Evolutionary conservation across 140 eudicot genomes (phyloP), one percentile per base, ranked within the genome.

Genomic region (Anethum foeniculum): DNA sequence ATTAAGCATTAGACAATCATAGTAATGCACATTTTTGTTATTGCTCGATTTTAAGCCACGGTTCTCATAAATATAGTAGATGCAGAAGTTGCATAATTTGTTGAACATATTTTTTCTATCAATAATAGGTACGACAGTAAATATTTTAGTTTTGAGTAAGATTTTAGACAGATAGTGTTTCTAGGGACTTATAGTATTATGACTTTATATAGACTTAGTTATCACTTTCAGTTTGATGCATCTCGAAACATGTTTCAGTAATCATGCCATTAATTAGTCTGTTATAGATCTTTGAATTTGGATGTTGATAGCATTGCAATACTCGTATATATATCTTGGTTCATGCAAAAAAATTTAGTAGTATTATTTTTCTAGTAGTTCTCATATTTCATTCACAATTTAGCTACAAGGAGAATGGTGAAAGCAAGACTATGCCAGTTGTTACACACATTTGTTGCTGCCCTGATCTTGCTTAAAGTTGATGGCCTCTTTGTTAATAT

Each of bases 401-500:
- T 75, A 46, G 65, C 23, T 48, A 28, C 43, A 21, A 47, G 79
- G 79, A 91, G 88, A 62, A 88, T 77, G 87, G 81, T 67, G 86
- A 85, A n/a, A 34, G 60, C 81, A 60, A 84, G 62, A 77, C 79
- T 79, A 62, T 52, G 80, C 0, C 83, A 32, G 48, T 87, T 86
- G 87, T 32, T 86, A 56, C 83, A 43, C 78, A 80, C 78, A 44
- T 76, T 91, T 67, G 78, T 83, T 39, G 75, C 52, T 80, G 69
- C 84, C 34, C 86, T 89, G 32, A 56, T 83, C 48, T 18, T 87
- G 82, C 77, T 86, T 84, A 84, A 78, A 84, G 79, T 89, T 54
- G 84, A 85, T 80, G 85, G 93, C 77, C 81, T 85, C 80, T 84
- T 43, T 84, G 98, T 92, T 72, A 85, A 80, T 77, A 92, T 90